These are phyloP conservation scores for Vanderwaltozyma polyspora DNA, from an alignment of 805 yeast species.

Conservation along the genomic window DNA sequence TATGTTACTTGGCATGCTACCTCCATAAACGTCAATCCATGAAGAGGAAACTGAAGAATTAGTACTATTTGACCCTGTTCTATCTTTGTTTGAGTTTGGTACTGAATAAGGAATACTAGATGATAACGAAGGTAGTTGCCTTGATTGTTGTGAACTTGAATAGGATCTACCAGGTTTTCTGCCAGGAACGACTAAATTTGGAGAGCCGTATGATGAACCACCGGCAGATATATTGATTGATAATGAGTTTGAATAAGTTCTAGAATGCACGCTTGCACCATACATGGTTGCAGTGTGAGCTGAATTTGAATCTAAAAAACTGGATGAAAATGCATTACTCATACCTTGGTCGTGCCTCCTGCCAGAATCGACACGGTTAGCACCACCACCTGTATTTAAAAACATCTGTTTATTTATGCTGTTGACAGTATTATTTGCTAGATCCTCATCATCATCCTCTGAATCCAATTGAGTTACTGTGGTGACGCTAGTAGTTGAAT, in stretches of 20 bases:
- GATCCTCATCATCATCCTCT: slow-evolving; percentile 11
- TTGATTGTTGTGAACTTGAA: slow-evolving; percentile 7
- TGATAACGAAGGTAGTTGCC: slow-evolving; percentile 36
- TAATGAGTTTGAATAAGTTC: slow-evolving; percentile 1
- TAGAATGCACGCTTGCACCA: slow-evolving; percentile 12
- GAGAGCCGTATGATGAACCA: slow-evolving; percentile 1
- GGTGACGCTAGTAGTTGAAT: slow-evolving; percentile 19
- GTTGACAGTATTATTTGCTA: not conserved
- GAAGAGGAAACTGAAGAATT: slow-evolving; percentile 26
- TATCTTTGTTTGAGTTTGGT: slow-evolving; percentile 46
- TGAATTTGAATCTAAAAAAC: slow-evolving; percentile 6
- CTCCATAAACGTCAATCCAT: slow-evolving; percentile 27
- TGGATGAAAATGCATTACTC: not conserved
- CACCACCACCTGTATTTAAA: slow-evolving; percentile 12
- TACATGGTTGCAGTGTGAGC: slow-evolving; percentile 27
- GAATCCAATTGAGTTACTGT: slow-evolving; percentile 23
- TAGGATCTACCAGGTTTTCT: slow-evolving; percentile 9
- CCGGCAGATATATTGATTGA: not conserved
- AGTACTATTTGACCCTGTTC: slow-evolving; percentile 15
- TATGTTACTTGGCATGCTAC: slow-evolving; percentile 31
- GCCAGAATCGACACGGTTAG: slow-evolving; percentile 14
- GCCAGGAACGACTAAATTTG: slow-evolving; percentile 2
- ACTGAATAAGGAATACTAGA: slow-evolving; percentile 60
- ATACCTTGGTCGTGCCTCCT: not conserved
- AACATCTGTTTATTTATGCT: too few relatives aligned